These are phyloP conservation scores for Bimuria novae-zelandiae DNA, from an alignment of 2,329 filamentous ascomycete species.

Conservation along the genomic window DNA sequence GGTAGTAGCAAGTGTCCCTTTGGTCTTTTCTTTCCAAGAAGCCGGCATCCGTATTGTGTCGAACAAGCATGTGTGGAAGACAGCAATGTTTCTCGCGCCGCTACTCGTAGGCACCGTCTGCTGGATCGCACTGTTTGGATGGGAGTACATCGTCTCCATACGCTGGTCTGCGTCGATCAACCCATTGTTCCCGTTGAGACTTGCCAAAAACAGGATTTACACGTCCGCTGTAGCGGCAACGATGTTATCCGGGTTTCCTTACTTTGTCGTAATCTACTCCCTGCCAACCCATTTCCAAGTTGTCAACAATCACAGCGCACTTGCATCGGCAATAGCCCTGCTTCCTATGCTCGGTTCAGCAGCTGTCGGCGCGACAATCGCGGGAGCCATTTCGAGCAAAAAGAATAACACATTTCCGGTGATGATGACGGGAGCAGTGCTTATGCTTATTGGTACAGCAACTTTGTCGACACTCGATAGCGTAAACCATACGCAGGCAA, in stretches of 20 bases:
- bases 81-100: slow-evolving; percentile 9
- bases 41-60: slow-evolving; percentile 42
- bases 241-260: slow-evolving; percentile 11
- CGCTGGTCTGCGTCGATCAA: slow-evolving; percentile 9
- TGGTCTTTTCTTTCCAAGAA: slow-evolving; percentile 64
- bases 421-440: slow-evolving; percentile 9
- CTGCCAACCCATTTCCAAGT: slow-evolving; percentile 14
- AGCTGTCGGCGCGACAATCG: slow-evolving; percentile 12
- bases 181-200: slow-evolving; percentile 9
- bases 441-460: slow-evolving; percentile 13
- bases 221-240: slow-evolving; percentile 9
- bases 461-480: slow-evolving; percentile 9
- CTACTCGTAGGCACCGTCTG: slow-evolving; percentile 7
- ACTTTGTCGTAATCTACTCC: slow-evolving; percentile 15
- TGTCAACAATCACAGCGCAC: slow-evolving; percentile 10
- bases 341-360: slow-evolving; percentile 14
- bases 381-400: slow-evolving; percentile 12
- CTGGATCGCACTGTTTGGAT: slow-evolving; percentile 9
- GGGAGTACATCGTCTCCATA: slow-evolving; percentile 11
- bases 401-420: slow-evolving; percentile 14
- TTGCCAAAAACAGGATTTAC: slow-evolving; percentile 12
- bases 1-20: slow-evolving; percentile 58
- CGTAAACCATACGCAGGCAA: slow-evolving; percentile 2
- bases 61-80: slow-evolving; percentile 8
- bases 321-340: slow-evolving; percentile 12